Base-by-base conservation (phyloP, 768 basidiomycete species). In the Vishniacozyma victoriae region DNA sequence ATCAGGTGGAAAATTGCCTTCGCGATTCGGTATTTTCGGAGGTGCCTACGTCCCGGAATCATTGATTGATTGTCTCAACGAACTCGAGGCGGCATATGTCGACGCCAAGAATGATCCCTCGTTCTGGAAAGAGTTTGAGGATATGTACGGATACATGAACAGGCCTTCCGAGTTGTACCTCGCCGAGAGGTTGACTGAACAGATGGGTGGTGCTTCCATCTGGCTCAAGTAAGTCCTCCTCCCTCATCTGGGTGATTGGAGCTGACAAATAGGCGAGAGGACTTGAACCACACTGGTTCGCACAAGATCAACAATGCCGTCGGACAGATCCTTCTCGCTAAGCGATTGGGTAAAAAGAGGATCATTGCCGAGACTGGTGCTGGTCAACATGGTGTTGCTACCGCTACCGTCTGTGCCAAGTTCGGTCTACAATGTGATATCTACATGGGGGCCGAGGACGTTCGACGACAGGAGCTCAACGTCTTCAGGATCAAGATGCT, bases 251-350 rank as follows among this genome's bases (percentile, higher is more conserved):
- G 23, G 24, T 43, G 42, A 44, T 6, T 29, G 43, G 40, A 37
- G 15, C 6, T 12, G 26, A 5, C 29, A 20, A 16, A 35, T 23
- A 71, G 64, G 54, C 64, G 72, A 48, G 72, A 73, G 54, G 72
- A 73, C 44, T 44, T 73, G 50, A 99, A 99, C 70, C 93, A 97
- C 69, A 97, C 95, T 0, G 95, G 95, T 14, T 96, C 92, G 9
- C 95, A 99, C 74, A 99, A 97, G 73, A 97, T 99, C 67, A 97
- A 97, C 75, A 99, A 99, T 70, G 93, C 93, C 19, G 85, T 99
- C 50, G 95, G 95, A 27, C 92, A 93, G 78, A 92, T 97, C 53
- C 77, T 99, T 15, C 81, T 99, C 22, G 95, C 95, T n/a, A 80
- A 80, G 38, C 82, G 95, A 37, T 75, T 97, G 50, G 95, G 95